Evolutionary conservation across 495 filamentous ascomycete species (phyloP).

Genomic region (Aspergillus taichungensis): DNA sequence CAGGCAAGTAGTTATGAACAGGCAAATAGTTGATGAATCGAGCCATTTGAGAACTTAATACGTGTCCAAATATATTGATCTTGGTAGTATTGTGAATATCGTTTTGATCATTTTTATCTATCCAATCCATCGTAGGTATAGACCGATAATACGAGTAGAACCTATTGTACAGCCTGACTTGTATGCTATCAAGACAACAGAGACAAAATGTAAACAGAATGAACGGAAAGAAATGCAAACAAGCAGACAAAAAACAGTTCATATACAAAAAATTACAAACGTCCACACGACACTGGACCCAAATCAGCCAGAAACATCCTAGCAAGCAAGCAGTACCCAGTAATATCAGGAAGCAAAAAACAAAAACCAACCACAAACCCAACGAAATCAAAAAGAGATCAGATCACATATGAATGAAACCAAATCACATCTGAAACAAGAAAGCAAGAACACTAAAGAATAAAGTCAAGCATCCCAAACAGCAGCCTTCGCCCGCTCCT

Average conservation of each 20-base stretch:
- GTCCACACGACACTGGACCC: neutral
- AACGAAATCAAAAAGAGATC: slow-evolving; percentile 5
- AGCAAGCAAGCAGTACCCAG: too few species aligned
- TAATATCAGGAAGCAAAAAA: too few species aligned
- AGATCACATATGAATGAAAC: too few species aligned
- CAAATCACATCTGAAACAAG: slow-evolving; percentile 9
- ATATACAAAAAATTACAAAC: neutral
- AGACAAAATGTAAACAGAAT: neutral
- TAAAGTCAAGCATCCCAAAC: slow-evolving; percentile 69
- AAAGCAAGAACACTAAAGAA: neutral
- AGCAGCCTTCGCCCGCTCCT: slow-evolving; percentile 59
- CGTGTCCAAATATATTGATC: too few species aligned
- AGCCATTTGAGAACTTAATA: too few species aligned
- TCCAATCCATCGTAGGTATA: too few species aligned
- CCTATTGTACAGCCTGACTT: neutral
- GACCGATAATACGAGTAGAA: neutral
- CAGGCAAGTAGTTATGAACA: too few species aligned
- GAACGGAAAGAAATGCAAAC: neutral
- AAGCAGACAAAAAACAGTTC: neutral
- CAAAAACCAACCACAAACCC: slow-evolving; percentile 9
- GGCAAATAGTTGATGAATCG: too few species aligned
- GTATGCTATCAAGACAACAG: neutral
- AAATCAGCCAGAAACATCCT: neutral
- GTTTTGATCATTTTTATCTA: too few species aligned
- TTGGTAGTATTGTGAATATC: too few species aligned